Conservation (phyloP, 2,329 filamentous ascomycete species). For the Cladosporium sp. region DNA sequence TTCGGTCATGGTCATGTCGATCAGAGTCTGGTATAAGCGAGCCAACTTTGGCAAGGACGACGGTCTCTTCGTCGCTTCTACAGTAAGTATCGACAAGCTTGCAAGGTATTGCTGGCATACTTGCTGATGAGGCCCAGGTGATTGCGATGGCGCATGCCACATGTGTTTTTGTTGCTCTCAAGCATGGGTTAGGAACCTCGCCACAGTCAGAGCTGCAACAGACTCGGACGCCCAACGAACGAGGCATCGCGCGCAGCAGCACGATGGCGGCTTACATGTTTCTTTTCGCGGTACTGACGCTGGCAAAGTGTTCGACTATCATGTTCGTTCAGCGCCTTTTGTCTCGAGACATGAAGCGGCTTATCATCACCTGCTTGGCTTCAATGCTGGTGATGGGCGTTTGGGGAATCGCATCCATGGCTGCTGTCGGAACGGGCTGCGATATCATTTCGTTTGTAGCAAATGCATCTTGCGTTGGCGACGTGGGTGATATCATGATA, state of each 20-base stretch:
- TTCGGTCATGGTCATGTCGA: background rate
- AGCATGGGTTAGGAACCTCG: background rate
- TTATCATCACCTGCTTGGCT: background rate
- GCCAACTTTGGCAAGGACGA: slow-evolving; percentile 1
- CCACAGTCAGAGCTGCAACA: background rate
- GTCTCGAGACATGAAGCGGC: background rate
- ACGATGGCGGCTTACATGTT: slow-evolving; percentile 4
- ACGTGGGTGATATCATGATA: background rate
- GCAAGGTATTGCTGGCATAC: too few relatives aligned
- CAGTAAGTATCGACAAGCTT: too few relatives aligned
- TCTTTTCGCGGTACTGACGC: background rate
- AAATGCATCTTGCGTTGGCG: background rate
- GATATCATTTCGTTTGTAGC: background rate
- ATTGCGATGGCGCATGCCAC: background rate
- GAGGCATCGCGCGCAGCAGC: background rate
- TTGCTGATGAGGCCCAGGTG: background rate
- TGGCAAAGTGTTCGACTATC: slow-evolving; percentile 3
- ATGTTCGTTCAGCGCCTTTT: slow-evolving; percentile 3
- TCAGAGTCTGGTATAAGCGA: slow-evolving; percentile 1
- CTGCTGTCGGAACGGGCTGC: background rate
- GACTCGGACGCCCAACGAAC: too few relatives aligned
- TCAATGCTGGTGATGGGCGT: background rate
- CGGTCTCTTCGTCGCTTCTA: background rate
- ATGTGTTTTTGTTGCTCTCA: background rate
- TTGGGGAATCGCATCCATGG: background rate